Conservation (phyloP, 2,329 filamentous ascomycete species). For the Cyphellophora attinorum region DNA sequence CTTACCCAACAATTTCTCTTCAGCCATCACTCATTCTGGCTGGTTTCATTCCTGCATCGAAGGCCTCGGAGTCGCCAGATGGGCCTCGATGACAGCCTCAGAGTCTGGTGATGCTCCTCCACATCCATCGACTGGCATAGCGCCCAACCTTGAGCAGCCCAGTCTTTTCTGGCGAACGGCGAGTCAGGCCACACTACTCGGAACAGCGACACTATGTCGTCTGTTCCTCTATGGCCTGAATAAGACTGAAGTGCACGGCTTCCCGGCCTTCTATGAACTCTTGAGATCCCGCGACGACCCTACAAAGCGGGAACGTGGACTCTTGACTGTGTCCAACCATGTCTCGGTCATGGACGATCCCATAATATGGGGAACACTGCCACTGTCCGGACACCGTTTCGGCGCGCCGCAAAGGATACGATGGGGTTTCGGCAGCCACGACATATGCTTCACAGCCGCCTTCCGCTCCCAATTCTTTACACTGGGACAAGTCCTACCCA, state of each 20-base stretch:
- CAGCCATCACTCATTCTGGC: too few species aligned
- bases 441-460: constrained; percentile 86
- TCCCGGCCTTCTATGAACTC: constrained; percentile 64
- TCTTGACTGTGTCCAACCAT: constrained; percentile 91
- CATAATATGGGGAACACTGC: constrained; percentile 83
- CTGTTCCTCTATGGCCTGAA: constrained; percentile 68
- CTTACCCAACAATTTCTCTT: too few species aligned
- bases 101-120: too few species aligned
- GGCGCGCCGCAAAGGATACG: constrained; percentile 59
- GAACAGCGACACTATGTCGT: constrained; percentile 61
- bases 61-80: too few species aligned
- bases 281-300: constrained; percentile 64
- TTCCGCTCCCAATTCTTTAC: constrained; percentile 67
- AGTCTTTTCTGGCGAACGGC: constrained; percentile 54
- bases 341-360: constrained; percentile 91
- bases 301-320: constrained; percentile 58
- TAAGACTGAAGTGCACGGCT: constrained; percentile 63
- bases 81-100: too few species aligned
- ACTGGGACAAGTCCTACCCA: constrained; percentile 81
- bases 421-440: constrained; percentile 86
- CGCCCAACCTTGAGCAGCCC: constrained; percentile 31
- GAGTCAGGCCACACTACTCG: constrained; percentile 66
- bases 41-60: too few species aligned
- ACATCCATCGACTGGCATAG: too few species aligned
- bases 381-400: constrained; percentile 61